Conservation (phyloP, 352 stramenopile species). For the Phytophthora parvispora region DNA sequence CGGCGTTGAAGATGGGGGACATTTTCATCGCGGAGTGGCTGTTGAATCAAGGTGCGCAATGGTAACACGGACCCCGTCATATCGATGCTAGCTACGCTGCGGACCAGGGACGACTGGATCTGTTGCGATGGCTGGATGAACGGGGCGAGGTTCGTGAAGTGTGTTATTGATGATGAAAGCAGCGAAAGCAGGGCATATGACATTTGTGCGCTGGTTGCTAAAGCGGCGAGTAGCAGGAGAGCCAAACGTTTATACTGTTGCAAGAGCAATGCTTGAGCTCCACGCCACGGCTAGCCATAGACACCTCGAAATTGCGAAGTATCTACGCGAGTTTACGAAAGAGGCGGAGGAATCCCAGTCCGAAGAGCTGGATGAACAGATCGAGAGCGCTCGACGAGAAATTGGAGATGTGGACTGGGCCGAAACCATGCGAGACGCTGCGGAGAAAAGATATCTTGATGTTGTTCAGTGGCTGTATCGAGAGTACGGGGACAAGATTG, state of each 20-base stretch:
- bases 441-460: neutral
- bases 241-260: neutral
- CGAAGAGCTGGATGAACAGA: neutral
- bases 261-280: neutral
- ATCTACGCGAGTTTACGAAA: slow-evolving; percentile 5
- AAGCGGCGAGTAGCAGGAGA: neutral
- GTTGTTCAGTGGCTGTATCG: neutral
- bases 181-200: slow-evolving; percentile 8
- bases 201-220: slow-evolving; percentile 3
- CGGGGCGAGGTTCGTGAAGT: neutral
- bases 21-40: slow-evolving; percentile 1
- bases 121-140: slow-evolving; percentile 24
- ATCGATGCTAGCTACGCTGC: neutral
- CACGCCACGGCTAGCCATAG: slow-evolving; percentile 3
- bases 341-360: neutral
- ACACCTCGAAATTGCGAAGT: slow-evolving; percentile 16
- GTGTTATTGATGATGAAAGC: neutral
- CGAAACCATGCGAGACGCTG: neutral
- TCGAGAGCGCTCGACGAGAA: too few relatives aligned
- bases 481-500: neutral
- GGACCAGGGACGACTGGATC: slow-evolving; percentile 10
- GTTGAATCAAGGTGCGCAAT: neutral
- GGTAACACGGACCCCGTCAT: neutral
- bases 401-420: neutral
- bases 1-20: neutral